These are phyloP conservation scores for Fusarium longipes DNA, from an alignment of 2,329 filamentous ascomycete genomes.

Conservation along the genomic window DNA sequence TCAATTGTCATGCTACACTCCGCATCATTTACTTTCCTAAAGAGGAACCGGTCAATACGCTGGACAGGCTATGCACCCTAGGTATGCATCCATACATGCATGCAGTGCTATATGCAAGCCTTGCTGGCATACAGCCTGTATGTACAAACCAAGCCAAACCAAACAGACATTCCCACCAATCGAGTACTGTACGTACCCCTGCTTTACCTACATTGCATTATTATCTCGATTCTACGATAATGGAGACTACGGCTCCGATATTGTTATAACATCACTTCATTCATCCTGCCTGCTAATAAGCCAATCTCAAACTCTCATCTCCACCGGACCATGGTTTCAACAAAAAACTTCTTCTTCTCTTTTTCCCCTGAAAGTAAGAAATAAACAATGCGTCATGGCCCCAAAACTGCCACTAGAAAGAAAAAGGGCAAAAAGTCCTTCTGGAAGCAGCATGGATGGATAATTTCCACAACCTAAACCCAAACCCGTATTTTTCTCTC, in stretches of 20 bases:
- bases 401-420: constrained; percentile 25
- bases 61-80: constrained; percentile 14
- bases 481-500: constrained; percentile 8
- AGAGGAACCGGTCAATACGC: constrained; percentile 50
- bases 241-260: constrained; percentile 11
- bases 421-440: constrained; percentile 23
- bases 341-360: background rate
- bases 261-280: constrained; percentile 7
- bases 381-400: constrained; percentile 29
- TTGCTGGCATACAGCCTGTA: constrained; percentile 4
- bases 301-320: constrained; percentile 1
- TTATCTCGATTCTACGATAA: background rate
- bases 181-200: background rate
- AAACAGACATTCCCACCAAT: background rate
- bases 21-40: constrained; percentile 46
- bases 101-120: constrained; percentile 1
- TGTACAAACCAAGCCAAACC: background rate
- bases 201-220: background rate
- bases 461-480: constrained; percentile 38
- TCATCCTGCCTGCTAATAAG: background rate
- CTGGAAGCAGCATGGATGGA: constrained; percentile 34
- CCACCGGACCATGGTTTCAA: constrained; percentile 13
- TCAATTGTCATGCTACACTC: background rate
- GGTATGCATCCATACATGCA: background rate
- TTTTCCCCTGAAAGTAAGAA: background rate